Evolutionary conservation across 805 yeast genomes (phyloP).

Genomic region (Cyberlindnera mycetangii): DNA sequence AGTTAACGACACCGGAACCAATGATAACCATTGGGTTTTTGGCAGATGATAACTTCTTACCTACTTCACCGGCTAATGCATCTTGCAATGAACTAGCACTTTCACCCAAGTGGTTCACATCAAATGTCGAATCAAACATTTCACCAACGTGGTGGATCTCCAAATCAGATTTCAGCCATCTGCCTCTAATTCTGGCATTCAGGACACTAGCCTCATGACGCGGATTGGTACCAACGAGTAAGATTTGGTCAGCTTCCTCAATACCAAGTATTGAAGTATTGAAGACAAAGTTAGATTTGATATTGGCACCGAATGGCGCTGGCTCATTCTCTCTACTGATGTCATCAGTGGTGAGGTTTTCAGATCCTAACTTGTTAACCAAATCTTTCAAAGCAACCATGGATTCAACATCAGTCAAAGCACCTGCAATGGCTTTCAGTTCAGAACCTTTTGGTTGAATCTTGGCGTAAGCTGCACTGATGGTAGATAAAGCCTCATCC

Average conservation of each 20-base stretch:
- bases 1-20: constrained; percentile 76
- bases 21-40: constrained; percentile 73
- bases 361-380: constrained; percentile 73
- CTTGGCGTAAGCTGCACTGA: constrained; percentile 57
- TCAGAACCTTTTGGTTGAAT: constrained; percentile 64
- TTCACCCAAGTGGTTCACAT: constrained; percentile 59
- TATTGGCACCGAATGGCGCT: constrained; percentile 63
- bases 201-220: constrained; percentile 88
- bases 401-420: constrained; percentile 78
- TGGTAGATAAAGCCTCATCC: constrained; percentile 78
- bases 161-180: constrained; percentile 67
- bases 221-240: constrained; percentile 83
- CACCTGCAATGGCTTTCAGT: constrained; percentile 79
- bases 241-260: constrained; percentile 78
- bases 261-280: constrained; percentile 77
- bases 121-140: constrained; percentile 73
- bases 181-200: constrained; percentile 78
- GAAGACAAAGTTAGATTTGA: constrained; percentile 77
- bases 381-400: constrained; percentile 80
- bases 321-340: constrained; percentile 42
- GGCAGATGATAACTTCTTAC: constrained; percentile 63
- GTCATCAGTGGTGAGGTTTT: constrained; percentile 73
- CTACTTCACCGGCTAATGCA: constrained; percentile 67
- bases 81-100: constrained; percentile 51
- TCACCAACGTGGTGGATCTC: constrained; percentile 75